Percentiles rank a stretch among this genome's conserved stretches.
These are phyloP conservation scores for Tylopilus plumbeoviolaceoides DNA, from an alignment of 768 basidiomycete species.

Conservation along the genomic window DNA sequence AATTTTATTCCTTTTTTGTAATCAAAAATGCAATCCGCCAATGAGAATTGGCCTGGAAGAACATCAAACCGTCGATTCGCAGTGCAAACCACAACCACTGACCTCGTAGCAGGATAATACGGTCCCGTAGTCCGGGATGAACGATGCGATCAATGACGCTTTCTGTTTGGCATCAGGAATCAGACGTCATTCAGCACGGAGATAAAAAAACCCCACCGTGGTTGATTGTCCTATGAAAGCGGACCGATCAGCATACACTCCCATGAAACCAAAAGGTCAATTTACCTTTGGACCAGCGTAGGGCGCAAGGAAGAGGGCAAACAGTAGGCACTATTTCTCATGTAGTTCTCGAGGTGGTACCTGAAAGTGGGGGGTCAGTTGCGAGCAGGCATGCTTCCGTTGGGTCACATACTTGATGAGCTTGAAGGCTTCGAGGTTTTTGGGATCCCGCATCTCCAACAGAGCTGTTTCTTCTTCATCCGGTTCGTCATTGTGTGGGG, in stretches of 20 bases:
- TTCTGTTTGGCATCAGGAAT: conserved; percentile 44
- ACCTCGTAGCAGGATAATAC: conserved; percentile 88
- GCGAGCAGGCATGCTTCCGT: background rate
- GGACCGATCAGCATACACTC: conserved; percentile 1
- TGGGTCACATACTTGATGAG: conserved; percentile 59
- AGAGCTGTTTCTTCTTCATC: conserved; percentile 49
- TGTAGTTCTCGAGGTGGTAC: conserved; percentile 90
- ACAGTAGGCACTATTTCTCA: conserved; percentile 80
- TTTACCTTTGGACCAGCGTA: conserved; percentile 79
- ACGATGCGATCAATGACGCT: conserved; percentile 88
- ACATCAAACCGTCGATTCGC: conserved; percentile 4
- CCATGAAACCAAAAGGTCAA: background rate
- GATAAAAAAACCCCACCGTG: conserved; percentile 58
- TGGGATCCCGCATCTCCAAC: conserved; percentile 48
- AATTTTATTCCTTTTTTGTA: conserved; percentile 65
- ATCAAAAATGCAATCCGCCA: conserved; percentile 76
- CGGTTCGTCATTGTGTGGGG: conserved; percentile 39
- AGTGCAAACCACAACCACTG: conserved; percentile 15
- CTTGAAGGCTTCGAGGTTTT: conserved; percentile 75
- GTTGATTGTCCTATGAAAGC: conserved; percentile 59
- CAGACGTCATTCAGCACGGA: background rate
- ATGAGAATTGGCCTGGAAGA: conserved; percentile 63
- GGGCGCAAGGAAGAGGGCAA: conserved; percentile 85
- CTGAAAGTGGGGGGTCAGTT: conserved; percentile 34
- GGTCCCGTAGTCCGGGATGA: conserved; percentile 85